These are phyloP conservation scores for Ampelocalamus luodianensis DNA, from an alignment of 176 grass and related monocot genomes.

Conservation along the genomic window DNA sequence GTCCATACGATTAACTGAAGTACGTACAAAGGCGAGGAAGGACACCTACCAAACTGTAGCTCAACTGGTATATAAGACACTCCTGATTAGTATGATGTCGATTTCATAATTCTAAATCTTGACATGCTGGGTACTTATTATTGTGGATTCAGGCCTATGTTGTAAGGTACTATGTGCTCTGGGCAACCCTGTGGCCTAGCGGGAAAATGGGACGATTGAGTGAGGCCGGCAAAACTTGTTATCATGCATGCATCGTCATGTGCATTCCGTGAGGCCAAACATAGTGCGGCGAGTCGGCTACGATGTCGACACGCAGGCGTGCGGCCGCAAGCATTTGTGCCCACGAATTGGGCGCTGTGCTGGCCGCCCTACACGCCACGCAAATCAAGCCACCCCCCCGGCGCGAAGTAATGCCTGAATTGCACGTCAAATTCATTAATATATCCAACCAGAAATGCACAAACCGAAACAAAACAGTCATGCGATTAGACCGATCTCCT, in stretches of 20 bases:
- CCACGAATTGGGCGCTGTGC: background rate
- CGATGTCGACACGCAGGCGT: background rate
- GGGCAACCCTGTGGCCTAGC: background rate
- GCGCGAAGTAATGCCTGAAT: background rate
- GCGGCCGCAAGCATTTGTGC: background rate
- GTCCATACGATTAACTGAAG: no score
- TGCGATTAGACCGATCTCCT: background rate
- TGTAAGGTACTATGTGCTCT: background rate
- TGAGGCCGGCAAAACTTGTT: no score
- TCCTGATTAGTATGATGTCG: background rate
- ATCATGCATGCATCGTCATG: background rate
- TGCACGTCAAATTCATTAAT: background rate
- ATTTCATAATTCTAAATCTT: background rate
- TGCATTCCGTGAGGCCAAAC: background rate
- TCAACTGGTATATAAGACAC: background rate
- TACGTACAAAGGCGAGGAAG: background rate
- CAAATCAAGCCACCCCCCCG: background rate
- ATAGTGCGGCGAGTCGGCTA: slow-evolving; percentile 21
- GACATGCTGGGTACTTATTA: background rate
- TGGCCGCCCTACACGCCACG: background rate
- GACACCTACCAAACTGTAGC: background rate
- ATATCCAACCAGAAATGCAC: background rate
- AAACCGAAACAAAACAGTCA: background rate
- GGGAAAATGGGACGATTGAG: background rate
- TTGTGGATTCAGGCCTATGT: background rate